A percentile compares a stretch with the other conserved stretches of the same genome.
Evolutionary conservation across 2,329 filamentous ascomycete genomes (phyloP).

Genomic region (Nothophoma quercina): DNA sequence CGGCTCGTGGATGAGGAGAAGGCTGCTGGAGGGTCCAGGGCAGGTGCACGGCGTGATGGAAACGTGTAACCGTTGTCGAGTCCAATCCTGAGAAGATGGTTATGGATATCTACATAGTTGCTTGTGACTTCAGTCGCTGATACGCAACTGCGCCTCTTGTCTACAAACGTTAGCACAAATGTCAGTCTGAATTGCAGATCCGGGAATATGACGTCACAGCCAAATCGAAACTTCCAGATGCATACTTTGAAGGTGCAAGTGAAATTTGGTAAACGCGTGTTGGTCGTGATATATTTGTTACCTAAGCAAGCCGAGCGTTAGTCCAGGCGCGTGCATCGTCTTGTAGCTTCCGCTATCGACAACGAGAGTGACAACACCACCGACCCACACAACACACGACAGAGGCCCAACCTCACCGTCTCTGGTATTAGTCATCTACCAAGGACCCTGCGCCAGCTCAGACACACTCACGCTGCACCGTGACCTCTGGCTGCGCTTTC

Average conservation of each 20-base stretch:
- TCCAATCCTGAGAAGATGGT: neutral
- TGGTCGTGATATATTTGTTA: conserved; percentile 18
- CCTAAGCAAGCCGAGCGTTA: conserved; percentile 20
- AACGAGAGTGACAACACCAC: conserved; percentile 24
- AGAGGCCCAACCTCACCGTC: conserved; percentile 14
- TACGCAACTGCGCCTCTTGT: no score
- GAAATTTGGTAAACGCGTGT: conserved; percentile 11
- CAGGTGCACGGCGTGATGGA: neutral
- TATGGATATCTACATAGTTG: no score
- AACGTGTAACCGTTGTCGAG: conserved; percentile 28
- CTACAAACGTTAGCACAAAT: no score
- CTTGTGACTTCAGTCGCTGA: no score
- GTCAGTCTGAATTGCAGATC: no score
- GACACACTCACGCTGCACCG: conserved; percentile 48
- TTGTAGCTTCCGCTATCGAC: conserved; percentile 18
- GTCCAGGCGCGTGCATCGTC: conserved; percentile 17
- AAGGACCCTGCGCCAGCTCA: conserved; percentile 20
- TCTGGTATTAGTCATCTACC: conserved; percentile 21
- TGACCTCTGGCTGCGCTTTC: conserved; percentile 22
- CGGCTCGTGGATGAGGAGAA: conserved; percentile 43
- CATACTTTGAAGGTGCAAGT: neutral
- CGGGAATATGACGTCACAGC: conserved; percentile 12
- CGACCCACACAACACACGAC: conserved; percentile 22
- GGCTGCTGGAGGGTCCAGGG: conserved; percentile 12
- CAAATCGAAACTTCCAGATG: conserved; percentile 10